Percentiles rank a stretch among this genome's conserved stretches.
Conservation (phyloP, 2,329 filamentous ascomycete genomes). For the Ophiostoma tasmaniense region DNA sequence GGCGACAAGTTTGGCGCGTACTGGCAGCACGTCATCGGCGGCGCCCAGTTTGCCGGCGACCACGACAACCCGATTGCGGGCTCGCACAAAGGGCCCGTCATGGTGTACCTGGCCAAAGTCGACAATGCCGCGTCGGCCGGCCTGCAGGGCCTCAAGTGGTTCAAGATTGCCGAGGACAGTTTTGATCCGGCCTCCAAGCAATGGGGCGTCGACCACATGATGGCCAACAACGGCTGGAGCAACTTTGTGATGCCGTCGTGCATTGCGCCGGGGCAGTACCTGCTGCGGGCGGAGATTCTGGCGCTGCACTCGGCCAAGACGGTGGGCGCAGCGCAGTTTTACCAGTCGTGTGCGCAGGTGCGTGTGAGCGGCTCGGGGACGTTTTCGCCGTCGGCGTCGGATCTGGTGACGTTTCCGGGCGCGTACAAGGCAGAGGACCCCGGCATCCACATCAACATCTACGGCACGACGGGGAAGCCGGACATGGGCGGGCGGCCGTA, state of each 20-base stretch:
- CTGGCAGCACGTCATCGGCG: constrained; percentile 48
- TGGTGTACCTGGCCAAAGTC: constrained; percentile 46
- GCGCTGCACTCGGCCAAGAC: constrained; percentile 42
- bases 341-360: constrained; percentile 37
- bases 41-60: constrained; percentile 41
- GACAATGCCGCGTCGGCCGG: constrained; percentile 33
- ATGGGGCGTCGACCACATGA: constrained; percentile 42
- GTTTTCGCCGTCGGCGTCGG: constrained; percentile 29
- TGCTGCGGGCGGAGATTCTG: constrained; percentile 46
- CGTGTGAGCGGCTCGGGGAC: constrained; percentile 33
- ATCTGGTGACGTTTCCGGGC: constrained; percentile 38
- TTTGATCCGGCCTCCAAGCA: constrained; percentile 34
- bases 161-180: constrained; percentile 47
- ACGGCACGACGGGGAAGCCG: constrained; percentile 33
- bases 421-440: constrained; percentile 37
- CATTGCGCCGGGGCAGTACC: constrained; percentile 46
- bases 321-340: constrained; percentile 34
- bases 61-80: constrained; percentile 46
- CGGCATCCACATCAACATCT: constrained; percentile 40
- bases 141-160: constrained; percentile 39
- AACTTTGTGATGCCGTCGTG: constrained; percentile 43
- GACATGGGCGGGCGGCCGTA: constrained; percentile 36
- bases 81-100: constrained; percentile 47
- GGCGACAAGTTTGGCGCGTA: constrained; percentile 44
- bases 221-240: constrained; percentile 36